Base-by-base conservation (phyloP, 2,329 filamentous ascomycete species). In the Ascocoryne sarcoides region DNA sequence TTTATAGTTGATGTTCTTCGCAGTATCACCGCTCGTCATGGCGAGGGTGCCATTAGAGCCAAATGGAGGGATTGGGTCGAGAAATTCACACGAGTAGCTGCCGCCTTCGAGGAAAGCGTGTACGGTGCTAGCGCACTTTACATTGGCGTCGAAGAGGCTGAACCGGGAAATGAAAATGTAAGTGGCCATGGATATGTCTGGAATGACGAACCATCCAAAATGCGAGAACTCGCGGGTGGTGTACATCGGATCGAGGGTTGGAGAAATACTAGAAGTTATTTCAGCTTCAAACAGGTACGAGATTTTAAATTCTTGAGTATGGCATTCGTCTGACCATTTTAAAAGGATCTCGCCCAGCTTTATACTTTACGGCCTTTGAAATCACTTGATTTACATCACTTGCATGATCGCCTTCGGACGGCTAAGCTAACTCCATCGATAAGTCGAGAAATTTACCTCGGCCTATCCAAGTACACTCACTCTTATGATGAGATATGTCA, bases 21-120 rank as follows among this genome's bases (percentile, higher is more conserved):
- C 46, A 90, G 87, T 55, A 93, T 98, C 51, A 76, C 79, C 21
- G 82, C 87, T 31, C 76, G 92, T 12, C 84, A 90, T 46, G 92
- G 92, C 32, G 88, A 98, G 63, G 82, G 85, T 42, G 88, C 87
- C 1, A 84, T 98, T 40, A 76, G 92, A 16, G 81, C 86, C 21
- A 95, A 94, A 64, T 96, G 89, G 84, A 79, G 89, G 14, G 84
- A 87, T 46, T 98, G 92, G 80, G 82, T 96, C n/a, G 71, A 83
- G 42, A 92, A 89, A 60, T 96, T 98, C 58, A 92, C 88, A 0
- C 80, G 92, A 34, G 82, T 98, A 35, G 82, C 92, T 1, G 87
- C 92, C 1, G 86, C 89, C 10, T 96, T 96, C 51, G 92, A 98
- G 60, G 92, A 98, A 64, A 82, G 77, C 26, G 92, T 98, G 3